Evolutionary conservation across 192 early-diverging fungal species (phyloP), one percentile per base, ranked within the genome.

Genomic region (Rhizoclosmatium globosum): DNA sequence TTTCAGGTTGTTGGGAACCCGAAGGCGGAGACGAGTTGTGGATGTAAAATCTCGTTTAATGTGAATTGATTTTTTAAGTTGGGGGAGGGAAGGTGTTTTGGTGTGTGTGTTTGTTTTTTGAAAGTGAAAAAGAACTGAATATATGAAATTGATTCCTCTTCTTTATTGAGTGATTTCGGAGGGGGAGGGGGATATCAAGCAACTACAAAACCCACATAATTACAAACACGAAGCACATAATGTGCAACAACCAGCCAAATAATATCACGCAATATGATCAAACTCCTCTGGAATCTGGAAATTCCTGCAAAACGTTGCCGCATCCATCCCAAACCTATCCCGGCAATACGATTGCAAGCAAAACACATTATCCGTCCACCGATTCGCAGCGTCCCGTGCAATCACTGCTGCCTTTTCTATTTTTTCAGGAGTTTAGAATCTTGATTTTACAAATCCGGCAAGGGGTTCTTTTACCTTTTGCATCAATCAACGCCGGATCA

Each of bases 201-300:
- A 15, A 56, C 53, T 15, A 9, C 9, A 56, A 56, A 56, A 56
- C 53, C 9, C 53, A 56, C 53, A 56, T n/a, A 56, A 56, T n/a
- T 15, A n/a, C 53, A 56, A 56, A 56, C 19, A 39, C 23, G 1
- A 62, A 62, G 21, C 21, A 62, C 60, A 62, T 7, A 62, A 39
- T 21, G 1, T 19, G 7, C 4, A 39, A 39, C 7, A 19, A 39
- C 60, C 7, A 62, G 9, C 60, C 4, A 2, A 2, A 19, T 46
- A 9, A 43, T 42, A 13, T 71, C 70, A 71, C 6, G 47, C 48
- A 1, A 74, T 17, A 45, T 62, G 94, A 80, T 97, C 94, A 73
- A 95, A 86, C 41, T 95, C 94, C 9, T 92, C 91, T 0, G 89
- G 84, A 15, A 97, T 90, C 42, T 89, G 84, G 76, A 97, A 95